Evolutionary conservation across 148 eudicot genomes (phyloP).

Genomic region (Rhododendron kiyosumense): DNA sequence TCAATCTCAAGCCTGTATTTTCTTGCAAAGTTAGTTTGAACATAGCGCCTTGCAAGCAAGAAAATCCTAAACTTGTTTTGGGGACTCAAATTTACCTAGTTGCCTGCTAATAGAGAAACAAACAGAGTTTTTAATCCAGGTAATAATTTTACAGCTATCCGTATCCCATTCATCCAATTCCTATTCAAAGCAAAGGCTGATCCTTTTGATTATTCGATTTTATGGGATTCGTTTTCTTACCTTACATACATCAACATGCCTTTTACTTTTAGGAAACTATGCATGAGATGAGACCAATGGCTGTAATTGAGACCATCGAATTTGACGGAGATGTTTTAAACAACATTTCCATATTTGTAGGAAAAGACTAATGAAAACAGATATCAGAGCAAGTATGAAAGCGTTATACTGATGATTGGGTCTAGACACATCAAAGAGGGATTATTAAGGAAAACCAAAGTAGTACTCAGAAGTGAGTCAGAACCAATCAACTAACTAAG

Average conservation of each 20-base stretch:
- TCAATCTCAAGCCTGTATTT: background rate
- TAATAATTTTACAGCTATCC: background rate
- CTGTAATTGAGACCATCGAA: too few relatives aligned
- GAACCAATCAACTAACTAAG: background rate
- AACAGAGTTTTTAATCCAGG: background rate
- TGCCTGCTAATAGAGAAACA: background rate
- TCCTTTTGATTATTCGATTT: background rate
- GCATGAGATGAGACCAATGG: too few relatives aligned
- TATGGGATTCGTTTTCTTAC: background rate
- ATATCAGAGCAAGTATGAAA: too few relatives aligned
- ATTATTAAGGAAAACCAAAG: too few relatives aligned
- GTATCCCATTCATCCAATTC: background rate
- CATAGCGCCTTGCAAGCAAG: background rate
- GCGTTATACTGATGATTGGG: too few relatives aligned
- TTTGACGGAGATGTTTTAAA: too few relatives aligned
- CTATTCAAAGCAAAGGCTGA: background rate
- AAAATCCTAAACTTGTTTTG: background rate
- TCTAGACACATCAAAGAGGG: too few relatives aligned
- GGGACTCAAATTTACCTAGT: background rate
- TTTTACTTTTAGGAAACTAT: background rate
- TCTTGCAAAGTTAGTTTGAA: background rate
- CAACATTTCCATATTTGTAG: too few relatives aligned
- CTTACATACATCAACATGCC: too few relatives aligned
- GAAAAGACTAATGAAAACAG: too few relatives aligned
- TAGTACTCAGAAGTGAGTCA: background rate